Base-by-base conservation (phyloP, 352 stramenopile species). In the Phytopythium helicoides region DNA sequence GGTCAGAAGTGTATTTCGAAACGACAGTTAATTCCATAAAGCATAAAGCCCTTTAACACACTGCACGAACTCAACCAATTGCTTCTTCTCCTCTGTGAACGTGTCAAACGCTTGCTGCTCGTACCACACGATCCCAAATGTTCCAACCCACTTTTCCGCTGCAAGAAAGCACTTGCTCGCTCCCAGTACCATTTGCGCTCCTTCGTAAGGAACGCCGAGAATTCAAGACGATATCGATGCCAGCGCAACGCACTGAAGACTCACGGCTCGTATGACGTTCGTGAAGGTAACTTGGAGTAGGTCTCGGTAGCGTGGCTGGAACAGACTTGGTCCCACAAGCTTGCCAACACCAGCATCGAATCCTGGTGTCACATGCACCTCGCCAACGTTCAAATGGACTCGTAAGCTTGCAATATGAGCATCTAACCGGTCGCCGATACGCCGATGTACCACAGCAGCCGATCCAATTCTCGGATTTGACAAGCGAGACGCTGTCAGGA, bases 151-250 rank as follows among this genome's bases (percentile, higher is more conserved):
- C 31, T 76, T 54, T 14, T 66, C 71, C 7, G 57, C 61, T 9
- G 75, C 65, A 18, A 86, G 55, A 35, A 70, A 86, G 21, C 69
- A 71, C 58, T 86, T 67, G 50, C 83, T 71, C 28, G 53, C 51
- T 16, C 63, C 60, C 15, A 86, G 47, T 0, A 56, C 74, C 35
- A 74, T 58, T 34, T 56, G 45, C 11, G 68, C 66, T 11, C 52
- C 66, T 9, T 53, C 54, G 4, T 35, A 44, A 0, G 75, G 73
- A 8, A 89, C 26, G 1, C 71, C 66, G 37, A 86, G 71, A 40
- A 77, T 84, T 2, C 81, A 77, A 0, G 81, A 89, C 1, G 81
- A 86, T 47, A 92, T 87, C 18, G 81, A 89, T 33, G 69, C 54
- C 37, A 88, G 58, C 7, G 73, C 76, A 3, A 92, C 62, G 46